Evolutionary conservation across 495 filamentous ascomycete genomes (phyloP), one percentile per base, ranked within the genome.

Genomic region (Hyphodiscus hymeniophilus): DNA sequence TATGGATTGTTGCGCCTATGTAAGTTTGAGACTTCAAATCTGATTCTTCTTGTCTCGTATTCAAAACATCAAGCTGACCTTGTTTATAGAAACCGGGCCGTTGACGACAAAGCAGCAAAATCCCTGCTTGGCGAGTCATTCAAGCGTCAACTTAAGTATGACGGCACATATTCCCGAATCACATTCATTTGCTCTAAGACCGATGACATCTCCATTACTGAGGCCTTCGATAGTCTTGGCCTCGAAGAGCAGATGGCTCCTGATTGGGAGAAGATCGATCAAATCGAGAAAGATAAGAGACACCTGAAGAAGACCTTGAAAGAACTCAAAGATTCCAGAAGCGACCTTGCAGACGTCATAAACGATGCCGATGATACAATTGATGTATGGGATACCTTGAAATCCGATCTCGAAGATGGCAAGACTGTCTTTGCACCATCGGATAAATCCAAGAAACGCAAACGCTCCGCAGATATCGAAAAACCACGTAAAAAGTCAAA

Each of bases 151-250:
- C 64, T 87, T 11, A 73, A 81, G 42, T 76, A 80, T 55, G 82
- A 86, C 47, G 75, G 79, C 0, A 69, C 61, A 0, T 81, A 76
- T 42, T 70, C 66, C 0, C 63, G 51, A 7, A 66, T 87, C 13
- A 82, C 72, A 0, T 80, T 87, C 45, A 79, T 87, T 17, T 84
- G 81, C 51, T 77, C 73, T 12, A 86, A 85, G 59, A 80, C 79
- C 4, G 83, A 87, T 59, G 80, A 84, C 38, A 79, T 85, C 22
- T 70, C 63, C 13, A 53, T 82, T 7, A 69, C 66, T 1, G 73
- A 79, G 34, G 70, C 76, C 10, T 59, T 69, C 7, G 58, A 66
- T 13, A 70, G 63, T 23, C 60, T 77, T 38, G 63, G 66, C 15
- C 56, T 75, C 7, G 66, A 68, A 18, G 65, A 69, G 0, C 50